Conservation (phyloP, 2,329 filamentous ascomycete genomes). For the Akanthomyces dipterigenus region DNA sequence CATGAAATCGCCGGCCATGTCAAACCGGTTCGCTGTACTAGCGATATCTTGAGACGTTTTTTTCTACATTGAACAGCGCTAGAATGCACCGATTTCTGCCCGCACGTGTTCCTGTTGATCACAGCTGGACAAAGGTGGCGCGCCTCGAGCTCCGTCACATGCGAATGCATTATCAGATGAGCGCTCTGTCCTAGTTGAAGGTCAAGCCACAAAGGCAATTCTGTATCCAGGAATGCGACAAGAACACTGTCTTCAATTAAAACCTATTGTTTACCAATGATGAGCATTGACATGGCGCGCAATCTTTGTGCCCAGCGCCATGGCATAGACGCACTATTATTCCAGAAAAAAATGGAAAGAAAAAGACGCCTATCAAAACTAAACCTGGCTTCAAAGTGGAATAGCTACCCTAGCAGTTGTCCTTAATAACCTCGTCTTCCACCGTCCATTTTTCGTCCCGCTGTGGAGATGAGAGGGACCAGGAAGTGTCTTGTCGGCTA, state of each 20-base stretch:
- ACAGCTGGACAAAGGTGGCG: background rate
- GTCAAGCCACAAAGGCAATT: background rate
- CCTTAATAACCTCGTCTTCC: too few species aligned
- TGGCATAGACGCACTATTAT: too few species aligned
- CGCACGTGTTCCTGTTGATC: slow-evolving; percentile 6
- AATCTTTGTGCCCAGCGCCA: too few species aligned
- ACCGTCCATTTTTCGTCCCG: background rate
- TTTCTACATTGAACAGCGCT: background rate
- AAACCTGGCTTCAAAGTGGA: too few species aligned
- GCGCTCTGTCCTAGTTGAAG: background rate
- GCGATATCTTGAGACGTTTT: background rate
- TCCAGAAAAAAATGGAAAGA: too few species aligned
- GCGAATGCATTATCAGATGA: background rate
- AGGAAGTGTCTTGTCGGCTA: background rate
- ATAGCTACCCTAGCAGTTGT: too few species aligned
- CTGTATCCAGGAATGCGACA: background rate
- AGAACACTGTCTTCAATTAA: too few species aligned
- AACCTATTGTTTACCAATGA: background rate
- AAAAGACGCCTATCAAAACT: too few species aligned
- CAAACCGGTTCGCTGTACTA: background rate
- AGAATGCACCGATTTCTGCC: background rate
- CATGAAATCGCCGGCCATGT: background rate
- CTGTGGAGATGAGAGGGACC: background rate
- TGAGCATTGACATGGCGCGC: too few species aligned
- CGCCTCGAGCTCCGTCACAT: background rate